Conservation (phyloP, 805 yeast species). For the Metschnikowia lochheadii region DNA sequence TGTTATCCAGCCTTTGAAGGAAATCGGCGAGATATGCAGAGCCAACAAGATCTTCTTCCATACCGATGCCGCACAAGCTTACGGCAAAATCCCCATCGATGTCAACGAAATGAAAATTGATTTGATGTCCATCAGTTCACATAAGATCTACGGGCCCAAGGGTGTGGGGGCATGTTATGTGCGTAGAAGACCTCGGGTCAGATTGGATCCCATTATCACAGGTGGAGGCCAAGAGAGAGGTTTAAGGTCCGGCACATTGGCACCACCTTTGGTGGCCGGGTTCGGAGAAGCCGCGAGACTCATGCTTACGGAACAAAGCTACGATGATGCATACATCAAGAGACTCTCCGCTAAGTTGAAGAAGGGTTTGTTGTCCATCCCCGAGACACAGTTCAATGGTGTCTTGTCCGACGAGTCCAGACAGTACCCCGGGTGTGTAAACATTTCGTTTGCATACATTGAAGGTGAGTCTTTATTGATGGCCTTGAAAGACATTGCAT, state of each 20-base stretch:
- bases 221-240: conserved; percentile 99
- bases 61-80: conserved; percentile 96
- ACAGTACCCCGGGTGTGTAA: conserved; percentile 88
- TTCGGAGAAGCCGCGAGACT: conserved; percentile 96
- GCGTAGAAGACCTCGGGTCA: conserved; percentile 96
- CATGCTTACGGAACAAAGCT: conserved; percentile 66
- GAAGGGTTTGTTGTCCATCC: conserved; percentile 70
- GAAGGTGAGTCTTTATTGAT: conserved; percentile 96
- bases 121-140: conserved; percentile 88
- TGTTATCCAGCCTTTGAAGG: conserved; percentile 92
- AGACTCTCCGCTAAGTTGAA: conserved; percentile 70
- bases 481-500: conserved; percentile 96
- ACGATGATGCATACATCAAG: conserved; percentile 67
- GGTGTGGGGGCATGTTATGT: conserved; percentile 95
- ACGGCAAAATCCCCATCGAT: conserved; percentile 88
- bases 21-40: conserved; percentile 85
- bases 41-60: conserved; percentile 91
- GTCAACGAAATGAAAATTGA: conserved; percentile 93
- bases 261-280: conserved; percentile 94
- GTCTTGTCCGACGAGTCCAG: conserved; percentile 48
- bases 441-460: conserved; percentile 92
- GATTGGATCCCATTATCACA: conserved; percentile 88
- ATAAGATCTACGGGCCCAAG: conserved; percentile 96
- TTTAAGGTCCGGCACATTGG: conserved; percentile 90
- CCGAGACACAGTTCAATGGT: conserved; percentile 89